phyloP scores from a whole-genome alignment of 2,329 filamentous ascomycete species.

The Lizonia empirigonia region DNA sequence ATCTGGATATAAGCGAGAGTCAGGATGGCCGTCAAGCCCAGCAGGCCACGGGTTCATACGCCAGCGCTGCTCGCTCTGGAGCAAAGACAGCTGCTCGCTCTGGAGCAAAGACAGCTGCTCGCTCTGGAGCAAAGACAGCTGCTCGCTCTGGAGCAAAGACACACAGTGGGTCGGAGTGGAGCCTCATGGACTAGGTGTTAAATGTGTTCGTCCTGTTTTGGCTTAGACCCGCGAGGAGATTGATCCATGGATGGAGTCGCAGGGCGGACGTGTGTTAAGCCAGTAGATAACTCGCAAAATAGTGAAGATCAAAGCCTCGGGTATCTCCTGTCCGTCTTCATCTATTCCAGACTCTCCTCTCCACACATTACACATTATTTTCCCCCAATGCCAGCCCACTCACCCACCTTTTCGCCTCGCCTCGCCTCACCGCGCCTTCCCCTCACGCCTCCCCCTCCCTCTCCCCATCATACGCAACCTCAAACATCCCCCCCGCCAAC shows the following conservation, averaged over 20 bases:
- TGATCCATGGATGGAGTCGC: no score
- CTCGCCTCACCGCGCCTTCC: no score
- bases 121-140: no score
- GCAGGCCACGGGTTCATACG: constrained; percentile 3
- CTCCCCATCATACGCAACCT: constrained; percentile 42
- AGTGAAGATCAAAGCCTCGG: background rate
- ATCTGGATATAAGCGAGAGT: constrained; percentile 19
- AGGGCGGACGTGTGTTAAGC: no score
- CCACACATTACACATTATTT: constrained; percentile 9
- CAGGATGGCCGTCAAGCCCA: background rate
- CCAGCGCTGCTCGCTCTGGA: background rate
- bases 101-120: no score
- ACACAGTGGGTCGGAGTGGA: background rate
- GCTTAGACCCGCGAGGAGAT: no score
- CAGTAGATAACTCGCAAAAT: background rate
- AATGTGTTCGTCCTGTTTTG: no score
- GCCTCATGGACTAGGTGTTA: constrained; percentile 24
- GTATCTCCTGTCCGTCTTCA: background rate
- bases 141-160: background rate
- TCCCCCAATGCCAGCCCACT: no score
- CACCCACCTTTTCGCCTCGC: background rate
- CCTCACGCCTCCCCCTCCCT: constrained; percentile 15
- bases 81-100: no score
- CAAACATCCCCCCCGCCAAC: constrained; percentile 58
- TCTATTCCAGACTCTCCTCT: background rate